A percentile compares a stretch with the other conserved stretches of the same genome.
phyloP scores from a whole-genome alignment of 2,329 filamentous ascomycete species.

The Ceratocystis lukuohia region DNA sequence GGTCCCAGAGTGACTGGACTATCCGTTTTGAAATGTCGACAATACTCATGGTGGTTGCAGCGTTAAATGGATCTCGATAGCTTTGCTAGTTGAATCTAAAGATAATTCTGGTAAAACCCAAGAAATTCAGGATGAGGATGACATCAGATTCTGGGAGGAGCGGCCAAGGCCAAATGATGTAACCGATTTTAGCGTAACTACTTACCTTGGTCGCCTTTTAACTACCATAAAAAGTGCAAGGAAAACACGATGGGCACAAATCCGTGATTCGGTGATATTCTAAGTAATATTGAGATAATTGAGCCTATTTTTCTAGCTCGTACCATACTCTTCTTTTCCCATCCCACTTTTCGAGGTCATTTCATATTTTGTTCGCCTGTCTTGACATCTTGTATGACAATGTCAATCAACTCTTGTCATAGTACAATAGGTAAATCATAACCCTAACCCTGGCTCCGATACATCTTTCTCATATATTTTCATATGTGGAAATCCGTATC shows the following conservation, averaged over 20 bases:
- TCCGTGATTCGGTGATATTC: too few relatives aligned
- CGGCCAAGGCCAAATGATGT: conserved; percentile 5
- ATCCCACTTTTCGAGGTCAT: background rate
- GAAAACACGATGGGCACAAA: background rate
- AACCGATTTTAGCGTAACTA: conserved; percentile 9
- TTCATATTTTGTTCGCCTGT: background rate
- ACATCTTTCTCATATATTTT: too few relatives aligned
- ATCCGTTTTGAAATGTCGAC: conserved; percentile 70
- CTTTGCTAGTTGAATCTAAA: background rate
- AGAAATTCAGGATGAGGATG: conserved; percentile 13
- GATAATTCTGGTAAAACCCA: background rate
- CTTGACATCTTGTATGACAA: background rate
- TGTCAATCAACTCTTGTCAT: too few relatives aligned
- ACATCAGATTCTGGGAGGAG: conserved; percentile 14
- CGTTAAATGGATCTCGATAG: background rate
- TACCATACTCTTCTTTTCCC: background rate
- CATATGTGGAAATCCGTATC: too few relatives aligned
- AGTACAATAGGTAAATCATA: background rate
- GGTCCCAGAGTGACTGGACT: conserved; percentile 86
- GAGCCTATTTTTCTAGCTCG: background rate
- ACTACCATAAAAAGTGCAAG: background rate
- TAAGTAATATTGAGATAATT: background rate
- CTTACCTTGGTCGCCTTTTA: background rate
- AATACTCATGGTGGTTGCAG: conserved; percentile 31
- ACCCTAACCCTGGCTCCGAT: background rate